Conservation (phyloP, 805 yeast species). For the Teunomyces gatunensis region DNA sequence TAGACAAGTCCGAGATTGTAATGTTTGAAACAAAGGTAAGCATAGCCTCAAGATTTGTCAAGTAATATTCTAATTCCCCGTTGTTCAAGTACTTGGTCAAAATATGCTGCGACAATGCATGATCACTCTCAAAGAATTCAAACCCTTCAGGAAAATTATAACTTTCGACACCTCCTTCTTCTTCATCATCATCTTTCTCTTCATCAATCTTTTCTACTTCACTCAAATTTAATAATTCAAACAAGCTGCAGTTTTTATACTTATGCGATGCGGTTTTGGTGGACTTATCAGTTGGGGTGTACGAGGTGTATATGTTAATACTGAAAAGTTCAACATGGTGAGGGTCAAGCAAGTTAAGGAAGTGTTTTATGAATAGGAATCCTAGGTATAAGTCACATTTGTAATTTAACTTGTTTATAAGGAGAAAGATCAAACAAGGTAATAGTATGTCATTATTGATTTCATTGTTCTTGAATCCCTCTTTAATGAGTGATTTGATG, state of each 20-base stretch:
- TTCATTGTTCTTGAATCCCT: conserved; percentile 20
- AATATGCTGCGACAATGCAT: conserved; percentile 27
- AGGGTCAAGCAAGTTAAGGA: conserved; percentile 33
- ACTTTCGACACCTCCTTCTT: conserved; percentile 5
- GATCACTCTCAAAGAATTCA: conserved; percentile 31
- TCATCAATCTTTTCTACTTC: conserved; percentile 7
- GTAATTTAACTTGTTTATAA: conserved; percentile 25
- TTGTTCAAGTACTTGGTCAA: conserved; percentile 28
- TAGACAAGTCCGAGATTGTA: conserved; percentile 27
- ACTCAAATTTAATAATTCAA: conserved; percentile 30
- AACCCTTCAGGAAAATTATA: conserved; percentile 6
- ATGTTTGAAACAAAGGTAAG: conserved; percentile 36
- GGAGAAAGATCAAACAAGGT: conserved; percentile 37
- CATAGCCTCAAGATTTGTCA: conserved; percentile 44
- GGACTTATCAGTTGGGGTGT: conserved; percentile 15
- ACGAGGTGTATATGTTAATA: conserved; percentile 18
- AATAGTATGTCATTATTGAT: conserved; percentile 40
- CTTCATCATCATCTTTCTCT: conserved; percentile 8
- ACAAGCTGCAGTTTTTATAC: conserved; percentile 19
- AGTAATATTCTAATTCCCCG: conserved; percentile 38
- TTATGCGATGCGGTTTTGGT: conserved; percentile 12
- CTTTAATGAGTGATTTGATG: conserved; percentile 13
- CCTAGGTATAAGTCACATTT: conserved; percentile 32
- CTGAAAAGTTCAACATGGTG: conserved; percentile 22
- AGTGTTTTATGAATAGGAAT: conserved; percentile 36